These are phyloP conservation scores for Metschnikowia lunata DNA, from an alignment of 805 yeast species.

Conservation along the genomic window DNA sequence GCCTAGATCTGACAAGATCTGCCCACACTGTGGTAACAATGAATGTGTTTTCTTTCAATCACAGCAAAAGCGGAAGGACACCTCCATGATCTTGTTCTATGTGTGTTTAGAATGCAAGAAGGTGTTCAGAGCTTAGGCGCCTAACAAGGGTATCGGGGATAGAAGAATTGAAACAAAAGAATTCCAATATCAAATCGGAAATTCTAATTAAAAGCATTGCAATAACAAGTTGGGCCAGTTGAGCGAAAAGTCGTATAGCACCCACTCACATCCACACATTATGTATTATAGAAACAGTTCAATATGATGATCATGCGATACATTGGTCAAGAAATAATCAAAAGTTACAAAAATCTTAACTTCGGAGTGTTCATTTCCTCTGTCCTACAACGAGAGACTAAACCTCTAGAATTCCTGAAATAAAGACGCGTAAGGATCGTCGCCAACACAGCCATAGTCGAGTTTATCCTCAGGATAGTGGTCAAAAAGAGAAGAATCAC, in stretches of 20 bases:
- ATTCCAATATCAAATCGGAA: background rate
- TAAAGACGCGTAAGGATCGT: constrained; percentile 34
- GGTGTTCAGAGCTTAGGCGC: constrained; percentile 47
- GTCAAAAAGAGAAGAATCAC: constrained; percentile 46
- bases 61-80: constrained; percentile 91
- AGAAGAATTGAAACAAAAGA: background rate
- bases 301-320: too few species aligned
- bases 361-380: too few species aligned
- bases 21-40: constrained; percentile 82
- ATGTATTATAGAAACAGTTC: too few species aligned
- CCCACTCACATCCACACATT: too few species aligned
- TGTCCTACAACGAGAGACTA: too few species aligned
- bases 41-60: constrained; percentile 97
- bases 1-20: constrained; percentile 90
- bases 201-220: background rate
- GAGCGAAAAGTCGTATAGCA: too few species aligned
- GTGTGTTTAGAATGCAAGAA: constrained; percentile 87
- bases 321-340: too few species aligned
- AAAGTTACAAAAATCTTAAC: too few species aligned
- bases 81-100: constrained; percentile 90
- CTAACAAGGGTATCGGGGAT: background rate
- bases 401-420: constrained; percentile 29
- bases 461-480: constrained; percentile 44
- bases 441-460: constrained; percentile 38
- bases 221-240: background rate